Base-by-base conservation (phyloP, 306 rosid genomes). In the Heteromeles arbutifolia region DNA sequence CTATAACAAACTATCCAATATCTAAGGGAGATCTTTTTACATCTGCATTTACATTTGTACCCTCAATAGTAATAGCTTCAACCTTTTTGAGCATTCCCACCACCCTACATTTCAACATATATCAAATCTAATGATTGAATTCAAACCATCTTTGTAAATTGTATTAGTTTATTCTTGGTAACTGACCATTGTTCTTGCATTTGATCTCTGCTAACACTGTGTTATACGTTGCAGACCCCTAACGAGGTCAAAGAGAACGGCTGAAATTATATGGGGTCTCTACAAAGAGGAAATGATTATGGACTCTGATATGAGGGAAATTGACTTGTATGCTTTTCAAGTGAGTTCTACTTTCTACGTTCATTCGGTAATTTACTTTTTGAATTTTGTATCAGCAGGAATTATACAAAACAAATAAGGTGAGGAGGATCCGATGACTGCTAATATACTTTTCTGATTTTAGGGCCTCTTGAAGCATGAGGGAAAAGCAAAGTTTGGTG, bases 251-350 rank as follows among this genome's bases (percentile, higher is more conserved):
- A 95, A 86, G 87, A 95, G 70, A 89, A 95, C 97, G 0, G 96
- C 98, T 50, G 96, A 95, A 75, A 90, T 95, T 67, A 95, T 95
- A 74, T 92, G 97, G 97, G 97, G 88, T 31, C 69, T 84, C 65
- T 93, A 92, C 1, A 73, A 80, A 29, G 87, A 76, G 64, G 78
- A 75, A 34, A 85, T 95, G 28, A 76, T 92, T 72, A 74, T 90
- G 1, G 98, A 95, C 3, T 70, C 75, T 17, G 91, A 89, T 10
- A 79, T 90, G 79, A 80, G 98, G 76, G 98, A 95, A 84, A 95
- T 95, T 8, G 97, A 95, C 85, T 82, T 95, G 77, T 95, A 95
- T 83, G 88, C 96, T 6, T 95, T 95, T 88, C 97, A 95, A 85
- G 98, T 92, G 86, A 73, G 86, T 67, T 78, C 54, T 58, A 5